phyloP scores from a whole-genome alignment of 78 protist genomes.

The Pelomyxa schiedti region DNA sequence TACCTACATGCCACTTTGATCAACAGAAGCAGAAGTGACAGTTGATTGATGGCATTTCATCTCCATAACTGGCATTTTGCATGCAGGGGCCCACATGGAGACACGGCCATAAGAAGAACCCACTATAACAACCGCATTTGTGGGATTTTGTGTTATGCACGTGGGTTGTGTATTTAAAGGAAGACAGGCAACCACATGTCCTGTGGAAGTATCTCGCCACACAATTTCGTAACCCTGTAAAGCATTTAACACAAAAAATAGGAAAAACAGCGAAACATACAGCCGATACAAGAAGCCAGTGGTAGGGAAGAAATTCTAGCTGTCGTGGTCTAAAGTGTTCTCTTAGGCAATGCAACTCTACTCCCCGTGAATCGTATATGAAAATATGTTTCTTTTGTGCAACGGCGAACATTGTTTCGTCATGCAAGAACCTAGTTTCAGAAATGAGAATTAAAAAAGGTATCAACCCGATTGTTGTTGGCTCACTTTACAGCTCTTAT shows the following conservation, averaged over 20 bases:
- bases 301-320: slow-evolving; percentile 81
- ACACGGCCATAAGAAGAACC: slow-evolving; percentile 84
- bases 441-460: not conserved
- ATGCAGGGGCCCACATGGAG: slow-evolving; percentile 80
- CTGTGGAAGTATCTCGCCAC: slow-evolving; percentile 30
- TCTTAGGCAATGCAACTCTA: slow-evolving; percentile 80
- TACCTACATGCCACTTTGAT: slow-evolving; percentile 39
- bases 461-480: not conserved
- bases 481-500: slow-evolving; percentile 58
- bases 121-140: slow-evolving; percentile 64
- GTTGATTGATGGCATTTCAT: slow-evolving; percentile 62
- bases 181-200: slow-evolving; percentile 29
- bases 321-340: slow-evolving; percentile 41
- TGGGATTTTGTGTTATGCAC: slow-evolving; percentile 56
- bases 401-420: slow-evolving; percentile 83
- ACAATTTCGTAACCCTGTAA: slow-evolving; percentile 1
- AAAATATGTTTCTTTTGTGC: slow-evolving; percentile 84
- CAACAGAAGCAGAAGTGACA: slow-evolving; percentile 35
- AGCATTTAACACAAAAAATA: no score
- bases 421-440: slow-evolving; percentile 56
- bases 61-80: slow-evolving; percentile 58
- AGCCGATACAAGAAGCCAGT: slow-evolving; percentile 73
- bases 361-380: slow-evolving; percentile 82
- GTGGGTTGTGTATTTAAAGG: slow-evolving; percentile 17
- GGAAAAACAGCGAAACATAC: not conserved